Evolutionary conservation across 2,329 filamentous ascomycete species (phyloP).

Genomic region (Monosporascus sp.): DNA sequence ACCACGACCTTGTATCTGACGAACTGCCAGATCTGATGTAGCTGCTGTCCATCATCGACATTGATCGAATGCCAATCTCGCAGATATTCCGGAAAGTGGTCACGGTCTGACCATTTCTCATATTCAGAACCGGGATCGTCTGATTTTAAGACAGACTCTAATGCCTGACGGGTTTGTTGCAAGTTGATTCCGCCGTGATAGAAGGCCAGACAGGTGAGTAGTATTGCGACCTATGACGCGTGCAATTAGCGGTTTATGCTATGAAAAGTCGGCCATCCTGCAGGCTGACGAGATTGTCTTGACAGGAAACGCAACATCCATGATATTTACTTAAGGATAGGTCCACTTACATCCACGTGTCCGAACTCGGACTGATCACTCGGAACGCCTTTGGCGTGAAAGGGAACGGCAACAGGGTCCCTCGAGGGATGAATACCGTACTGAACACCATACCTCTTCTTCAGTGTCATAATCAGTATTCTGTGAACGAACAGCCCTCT

Average conservation of each 20-base stretch:
- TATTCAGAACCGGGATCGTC: slow-evolving; percentile 55
- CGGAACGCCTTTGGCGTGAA: slow-evolving; percentile 59
- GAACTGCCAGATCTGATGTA: slow-evolving; percentile 42
- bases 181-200: slow-evolving; percentile 56
- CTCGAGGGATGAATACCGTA: slow-evolving; percentile 54
- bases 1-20: slow-evolving; percentile 43
- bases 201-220: slow-evolving; percentile 60
- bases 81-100: slow-evolving; percentile 38
- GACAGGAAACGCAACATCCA: background rate
- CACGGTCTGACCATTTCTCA: slow-evolving; percentile 39
- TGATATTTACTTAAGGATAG: background rate
- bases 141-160: slow-evolving; percentile 46
- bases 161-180: slow-evolving; percentile 40
- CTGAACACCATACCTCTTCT: slow-evolving; percentile 62
- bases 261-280: background rate
- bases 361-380: slow-evolving; percentile 59
- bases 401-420: slow-evolving; percentile 61
- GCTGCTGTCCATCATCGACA: slow-evolving; percentile 47
- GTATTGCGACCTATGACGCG: slow-evolving; percentile 49
- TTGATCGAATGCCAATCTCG: slow-evolving; percentile 53
- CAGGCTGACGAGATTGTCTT: background rate
- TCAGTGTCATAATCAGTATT: slow-evolving; percentile 53
- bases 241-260: background rate
- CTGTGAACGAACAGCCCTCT: slow-evolving; percentile 57
- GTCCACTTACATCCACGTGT: slow-evolving; percentile 44